A percentile compares a stretch with the other conserved stretches of the same genome.
Conservation (phyloP, 257 asterid genomes). For the Solanum pimpinellifolium region DNA sequence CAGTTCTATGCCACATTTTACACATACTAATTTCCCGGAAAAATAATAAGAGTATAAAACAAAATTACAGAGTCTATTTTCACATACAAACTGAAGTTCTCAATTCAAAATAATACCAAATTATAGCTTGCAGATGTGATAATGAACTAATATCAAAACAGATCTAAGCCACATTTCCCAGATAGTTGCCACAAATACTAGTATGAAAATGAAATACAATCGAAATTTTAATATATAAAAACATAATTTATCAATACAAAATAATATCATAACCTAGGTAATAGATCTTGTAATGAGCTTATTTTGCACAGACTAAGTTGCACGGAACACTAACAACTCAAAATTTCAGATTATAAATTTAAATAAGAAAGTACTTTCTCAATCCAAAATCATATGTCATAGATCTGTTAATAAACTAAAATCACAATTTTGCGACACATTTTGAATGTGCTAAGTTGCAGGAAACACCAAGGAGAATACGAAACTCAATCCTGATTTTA, state of each 20-base stretch:
- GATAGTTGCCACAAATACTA: background rate
- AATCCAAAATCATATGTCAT: background rate
- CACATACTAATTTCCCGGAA: background rate
- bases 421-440: background rate
- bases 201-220: background rate
- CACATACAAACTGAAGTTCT: background rate
- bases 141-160: background rate
- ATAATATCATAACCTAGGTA: background rate
- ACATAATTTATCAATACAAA: background rate
- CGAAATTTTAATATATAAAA: background rate
- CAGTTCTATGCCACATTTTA: background rate
- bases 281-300: background rate
- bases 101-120: background rate
- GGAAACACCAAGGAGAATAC: background rate
- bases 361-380: background rate
- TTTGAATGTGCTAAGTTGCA: background rate
- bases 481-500: background rate
- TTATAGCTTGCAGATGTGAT: background rate
- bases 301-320: background rate
- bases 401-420: background rate
- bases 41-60: background rate
- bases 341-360: background rate
- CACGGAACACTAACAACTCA: background rate
- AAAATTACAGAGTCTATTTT: background rate
- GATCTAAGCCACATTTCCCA: background rate